phyloP scores from a whole-genome alignment of 2,329 filamentous ascomycete species.

The Fusarium cicatricum region DNA sequence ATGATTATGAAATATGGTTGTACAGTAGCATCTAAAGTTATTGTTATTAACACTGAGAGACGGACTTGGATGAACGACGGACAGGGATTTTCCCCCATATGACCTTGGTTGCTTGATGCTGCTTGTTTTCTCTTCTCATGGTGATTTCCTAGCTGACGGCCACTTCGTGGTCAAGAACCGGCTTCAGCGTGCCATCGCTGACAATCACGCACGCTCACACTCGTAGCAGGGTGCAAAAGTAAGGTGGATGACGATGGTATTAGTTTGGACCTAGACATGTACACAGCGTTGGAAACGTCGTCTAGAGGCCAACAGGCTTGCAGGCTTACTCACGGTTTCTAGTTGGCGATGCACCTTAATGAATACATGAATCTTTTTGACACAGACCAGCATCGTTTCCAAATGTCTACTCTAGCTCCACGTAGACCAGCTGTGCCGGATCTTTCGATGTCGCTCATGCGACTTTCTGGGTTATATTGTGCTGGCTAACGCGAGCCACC shows the following conservation, averaged over 20 bases:
- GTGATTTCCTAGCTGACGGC: conserved; percentile 30
- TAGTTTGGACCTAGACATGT: conserved; percentile 35
- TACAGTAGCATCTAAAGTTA: conserved; percentile 40
- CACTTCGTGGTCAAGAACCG: conserved; percentile 14
- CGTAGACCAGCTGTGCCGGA: background rate
- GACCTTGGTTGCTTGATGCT: conserved; percentile 26
- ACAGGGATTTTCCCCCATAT: conserved; percentile 25
- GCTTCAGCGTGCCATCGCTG: conserved; percentile 10
- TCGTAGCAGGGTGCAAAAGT: conserved; percentile 26
- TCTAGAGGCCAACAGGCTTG: conserved; percentile 34
- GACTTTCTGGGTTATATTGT: no score
- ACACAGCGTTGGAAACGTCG: conserved; percentile 34
- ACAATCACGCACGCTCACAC: conserved; percentile 19
- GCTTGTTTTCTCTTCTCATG: conserved; percentile 30
- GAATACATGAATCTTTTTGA: conserved; percentile 40
- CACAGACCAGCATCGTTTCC: background rate
- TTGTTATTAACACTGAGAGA: conserved; percentile 30
- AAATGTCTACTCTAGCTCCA: background rate
- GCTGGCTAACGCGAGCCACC: no score
- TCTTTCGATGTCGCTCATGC: no score
- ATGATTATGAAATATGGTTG: conserved; percentile 37
- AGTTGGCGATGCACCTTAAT: conserved; percentile 41
- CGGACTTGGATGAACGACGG: conserved; percentile 35
- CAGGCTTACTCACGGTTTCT: conserved; percentile 22
- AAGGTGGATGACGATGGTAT: conserved; percentile 31